These are phyloP conservation scores for Ustilago esculenta DNA, from an alignment of 1,284 basidiomycete genomes.

Conservation along the genomic window DNA sequence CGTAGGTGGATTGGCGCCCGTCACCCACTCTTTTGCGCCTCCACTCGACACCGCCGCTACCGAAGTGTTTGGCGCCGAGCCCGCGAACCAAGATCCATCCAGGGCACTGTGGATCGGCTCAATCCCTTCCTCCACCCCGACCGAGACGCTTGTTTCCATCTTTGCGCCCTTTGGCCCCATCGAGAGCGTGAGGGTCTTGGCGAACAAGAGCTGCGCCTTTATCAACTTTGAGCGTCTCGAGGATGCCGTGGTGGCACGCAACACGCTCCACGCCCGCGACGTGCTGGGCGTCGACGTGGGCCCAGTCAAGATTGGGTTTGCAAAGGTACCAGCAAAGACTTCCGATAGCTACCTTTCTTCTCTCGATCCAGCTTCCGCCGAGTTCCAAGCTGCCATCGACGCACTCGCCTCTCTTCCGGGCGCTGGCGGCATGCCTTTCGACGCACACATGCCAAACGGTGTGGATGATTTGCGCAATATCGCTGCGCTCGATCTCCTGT, in stretches of 20 bases:
- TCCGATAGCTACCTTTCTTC: constrained; percentile 20
- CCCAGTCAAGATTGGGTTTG: constrained; percentile 93
- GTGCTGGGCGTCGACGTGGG: constrained; percentile 94
- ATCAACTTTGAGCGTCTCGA: constrained; percentile 96
- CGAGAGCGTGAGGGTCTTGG: constrained; percentile 92
- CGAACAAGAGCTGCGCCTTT: constrained; percentile 96
- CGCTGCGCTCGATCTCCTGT: constrained; percentile 86
- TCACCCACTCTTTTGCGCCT: constrained; percentile 1
- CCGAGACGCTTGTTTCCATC: constrained; percentile 75
- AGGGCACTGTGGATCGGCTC: constrained; percentile 61
- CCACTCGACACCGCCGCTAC: constrained; percentile 3
- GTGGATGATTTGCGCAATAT: constrained; percentile 95
- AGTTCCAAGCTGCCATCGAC: constrained; percentile 49
- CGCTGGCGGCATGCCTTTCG: constrained; percentile 86
- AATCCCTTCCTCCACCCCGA: constrained; percentile 50
- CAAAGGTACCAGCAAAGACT: constrained; percentile 77
- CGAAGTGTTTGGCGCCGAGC: constrained; percentile 24
- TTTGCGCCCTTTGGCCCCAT: constrained; percentile 97
- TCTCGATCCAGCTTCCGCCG: constrained; percentile 31
- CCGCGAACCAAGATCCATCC: constrained; percentile 41
- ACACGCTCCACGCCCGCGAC: constrained; percentile 92
- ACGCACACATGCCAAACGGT: constrained; percentile 88
- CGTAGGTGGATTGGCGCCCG: constrained; percentile 20
- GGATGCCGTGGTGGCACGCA: constrained; percentile 91
- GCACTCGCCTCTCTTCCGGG: constrained; percentile 68